Evolutionary conservation across 768 basidiomycete genomes (phyloP).

Genomic region (Agrocybe praecox): DNA sequence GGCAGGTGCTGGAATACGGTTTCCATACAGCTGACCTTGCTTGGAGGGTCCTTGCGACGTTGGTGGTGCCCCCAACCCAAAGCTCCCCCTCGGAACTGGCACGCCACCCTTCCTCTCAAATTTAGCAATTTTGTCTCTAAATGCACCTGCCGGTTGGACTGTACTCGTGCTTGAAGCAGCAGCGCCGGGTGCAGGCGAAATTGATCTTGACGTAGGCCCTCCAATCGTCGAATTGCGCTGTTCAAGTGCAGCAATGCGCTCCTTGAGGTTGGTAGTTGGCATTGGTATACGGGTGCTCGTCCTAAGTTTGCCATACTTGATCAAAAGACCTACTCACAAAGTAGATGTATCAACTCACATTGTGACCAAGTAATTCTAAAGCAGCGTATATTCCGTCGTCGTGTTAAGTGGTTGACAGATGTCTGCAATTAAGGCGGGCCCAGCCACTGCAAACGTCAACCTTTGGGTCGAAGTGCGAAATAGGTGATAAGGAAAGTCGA

Average conservation of each 20-base stretch:
- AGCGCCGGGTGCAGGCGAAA: constrained; percentile 26
- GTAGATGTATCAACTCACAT: constrained; percentile 13
- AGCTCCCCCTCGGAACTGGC: constrained; percentile 75
- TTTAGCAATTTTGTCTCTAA: constrained; percentile 74
- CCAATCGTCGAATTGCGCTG: constrained; percentile 46
- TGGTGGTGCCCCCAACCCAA: constrained; percentile 70
- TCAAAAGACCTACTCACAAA: not conserved
- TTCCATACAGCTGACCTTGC: constrained; percentile 74
- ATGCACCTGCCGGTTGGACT: constrained; percentile 24
- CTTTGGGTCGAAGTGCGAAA: not conserved
- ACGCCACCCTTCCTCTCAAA: constrained; percentile 80
- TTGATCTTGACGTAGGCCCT: constrained; percentile 25
- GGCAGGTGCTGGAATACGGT: constrained; percentile 56
- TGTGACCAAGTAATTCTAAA: constrained; percentile 1
- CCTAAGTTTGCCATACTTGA: constrained; percentile 11
- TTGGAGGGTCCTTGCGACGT: constrained; percentile 48
- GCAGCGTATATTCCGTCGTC: not conserved
- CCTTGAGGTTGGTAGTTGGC: constrained; percentile 64
- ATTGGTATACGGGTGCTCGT: constrained; percentile 32
- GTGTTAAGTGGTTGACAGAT: constrained; percentile 12
- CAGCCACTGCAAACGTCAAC: constrained; percentile 18
- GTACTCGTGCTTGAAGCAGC: constrained; percentile 25
- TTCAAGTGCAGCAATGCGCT: constrained; percentile 82
- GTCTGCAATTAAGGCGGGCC: constrained; percentile 17
- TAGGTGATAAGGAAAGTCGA: constrained; percentile 3